Evolutionary conservation across 1,139 yeast species (phyloP), one percentile per base, ranked within the genome.

Genomic region (Geotrichum citri-aurantii): DNA sequence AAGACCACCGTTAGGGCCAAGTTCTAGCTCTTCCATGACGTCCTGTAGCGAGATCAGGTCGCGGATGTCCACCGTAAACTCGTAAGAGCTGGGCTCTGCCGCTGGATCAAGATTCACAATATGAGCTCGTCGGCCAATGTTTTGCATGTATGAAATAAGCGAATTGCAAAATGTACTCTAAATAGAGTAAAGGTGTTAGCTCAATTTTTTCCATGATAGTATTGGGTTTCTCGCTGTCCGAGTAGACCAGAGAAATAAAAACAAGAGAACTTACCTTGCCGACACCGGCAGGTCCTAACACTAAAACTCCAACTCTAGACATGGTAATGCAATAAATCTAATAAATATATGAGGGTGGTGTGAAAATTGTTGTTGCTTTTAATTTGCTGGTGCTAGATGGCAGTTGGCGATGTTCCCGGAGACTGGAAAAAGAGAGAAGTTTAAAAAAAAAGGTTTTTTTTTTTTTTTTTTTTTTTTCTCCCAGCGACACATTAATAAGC

Each of bases 31-130:
- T 65, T 91, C 97, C 95, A 92, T 92, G n/a, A 92, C 97, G 73
- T 93, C 98, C 63, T 91, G 93, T 54, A 93, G 75, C 0, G 96
- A 88, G 54, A 95, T 88, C 67, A 93, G 79, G 70, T 93, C 97
- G 66, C 97, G 79, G 50, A 95, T 92, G 72, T 93, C 99, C 31
- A 93, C 86, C 19, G 96, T 87, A 71, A 93, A 95, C 69, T 91
- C 97, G 71, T 82, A 93, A 68, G 92, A 92, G 2, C 83, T 83
- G 14, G 98, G 90, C 64, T 91, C 97, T 1, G 99, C 99, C 0
- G 99, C 99, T 8, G 99, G 99, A 73, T 93, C 99, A 55, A 95
- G 77, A 70, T 93, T 93, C 27, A 93, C 97, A 50, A 95, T 83
- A 71, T 93, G 98, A 0, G 97, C 97, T 53, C 96, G 78, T 61